Conservation (phyloP, 2,329 filamentous ascomycete species). For the Pestalotiopsis sp. region DNA sequence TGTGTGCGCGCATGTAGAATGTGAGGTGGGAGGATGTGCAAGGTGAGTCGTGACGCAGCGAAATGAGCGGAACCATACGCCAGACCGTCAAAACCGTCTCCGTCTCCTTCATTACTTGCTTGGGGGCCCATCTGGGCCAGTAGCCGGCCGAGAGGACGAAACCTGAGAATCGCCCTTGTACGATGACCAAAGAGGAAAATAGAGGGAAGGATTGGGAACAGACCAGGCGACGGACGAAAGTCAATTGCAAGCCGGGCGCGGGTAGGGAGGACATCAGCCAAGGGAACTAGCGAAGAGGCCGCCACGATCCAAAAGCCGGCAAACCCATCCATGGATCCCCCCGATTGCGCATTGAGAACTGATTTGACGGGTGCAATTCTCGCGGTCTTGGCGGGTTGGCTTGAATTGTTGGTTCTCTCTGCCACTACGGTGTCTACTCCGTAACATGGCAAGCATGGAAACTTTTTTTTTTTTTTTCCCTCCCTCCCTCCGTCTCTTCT, state of each 20-base stretch:
- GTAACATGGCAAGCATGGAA: not conserved
- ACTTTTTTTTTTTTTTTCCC: not conserved
- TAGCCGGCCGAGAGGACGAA: not conserved
- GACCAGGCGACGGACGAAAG: not conserved
- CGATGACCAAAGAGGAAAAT: conserved; percentile 10
- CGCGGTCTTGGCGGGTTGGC: not conserved
- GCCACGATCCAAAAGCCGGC: conserved; percentile 5
- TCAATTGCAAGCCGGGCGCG: not conserved
- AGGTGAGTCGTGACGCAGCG: conserved; percentile 12
- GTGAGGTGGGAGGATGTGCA: not conserved
- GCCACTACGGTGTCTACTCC: not conserved
- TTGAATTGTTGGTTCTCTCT: not conserved
- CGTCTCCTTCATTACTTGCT: too few species aligned
- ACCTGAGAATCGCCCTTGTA: not conserved
- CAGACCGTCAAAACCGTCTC: not conserved
- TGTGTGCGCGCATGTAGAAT: not conserved
- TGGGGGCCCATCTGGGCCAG: not conserved
- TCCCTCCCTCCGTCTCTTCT: not conserved
- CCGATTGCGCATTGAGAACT: not conserved
- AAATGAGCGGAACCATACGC: not conserved
- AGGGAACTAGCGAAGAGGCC: conserved; percentile 7
- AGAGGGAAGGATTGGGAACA: not conserved
- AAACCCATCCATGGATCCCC: not conserved
- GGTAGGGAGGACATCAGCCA: not conserved
- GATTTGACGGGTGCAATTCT: not conserved